phyloP scores from a whole-genome alignment of 306 rosid species.

The Carpinus fangiana region DNA sequence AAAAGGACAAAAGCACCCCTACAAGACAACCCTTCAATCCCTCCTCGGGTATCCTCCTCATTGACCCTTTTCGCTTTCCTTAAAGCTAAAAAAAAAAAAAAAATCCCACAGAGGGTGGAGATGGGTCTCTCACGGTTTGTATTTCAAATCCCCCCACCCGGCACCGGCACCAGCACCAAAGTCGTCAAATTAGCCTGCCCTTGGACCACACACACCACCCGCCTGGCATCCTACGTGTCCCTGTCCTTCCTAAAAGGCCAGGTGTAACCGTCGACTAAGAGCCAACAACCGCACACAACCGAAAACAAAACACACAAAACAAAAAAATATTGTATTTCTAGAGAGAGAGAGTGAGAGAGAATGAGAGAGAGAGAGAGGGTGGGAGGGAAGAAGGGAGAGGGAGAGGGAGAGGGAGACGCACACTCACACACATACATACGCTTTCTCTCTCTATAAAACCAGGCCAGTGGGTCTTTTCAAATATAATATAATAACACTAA shows the following conservation, averaged over 20 bases:
- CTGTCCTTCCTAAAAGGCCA: constrained; percentile 9
- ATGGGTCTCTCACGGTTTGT: not conserved
- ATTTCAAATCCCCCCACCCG: too few species aligned
- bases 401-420: not conserved
- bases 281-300: constrained; percentile 42
- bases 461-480: constrained; percentile 31
- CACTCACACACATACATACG: too few species aligned
- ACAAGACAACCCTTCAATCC: constrained; percentile 26
- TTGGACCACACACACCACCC: constrained; percentile 14
- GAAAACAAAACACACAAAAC: not conserved
- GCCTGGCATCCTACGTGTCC: constrained; percentile 46
- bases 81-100: not conserved
- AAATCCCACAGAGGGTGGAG: not conserved
- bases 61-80: constrained; percentile 31
- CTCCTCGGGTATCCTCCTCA: constrained; percentile 38
- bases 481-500: constrained; percentile 5
- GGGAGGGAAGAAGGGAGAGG: not conserved
- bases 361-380: not conserved
- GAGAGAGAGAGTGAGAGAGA: constrained; percentile 1
- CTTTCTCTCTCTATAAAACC: constrained; percentile 28
- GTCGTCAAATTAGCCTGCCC: not conserved
- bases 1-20: constrained; percentile 48
- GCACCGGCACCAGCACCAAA: not conserved
- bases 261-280: constrained; percentile 44
- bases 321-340: not conserved